phyloP scores from a whole-genome alignment of 805 yeast genomes.

The Wickerhamiella nectarea region DNA sequence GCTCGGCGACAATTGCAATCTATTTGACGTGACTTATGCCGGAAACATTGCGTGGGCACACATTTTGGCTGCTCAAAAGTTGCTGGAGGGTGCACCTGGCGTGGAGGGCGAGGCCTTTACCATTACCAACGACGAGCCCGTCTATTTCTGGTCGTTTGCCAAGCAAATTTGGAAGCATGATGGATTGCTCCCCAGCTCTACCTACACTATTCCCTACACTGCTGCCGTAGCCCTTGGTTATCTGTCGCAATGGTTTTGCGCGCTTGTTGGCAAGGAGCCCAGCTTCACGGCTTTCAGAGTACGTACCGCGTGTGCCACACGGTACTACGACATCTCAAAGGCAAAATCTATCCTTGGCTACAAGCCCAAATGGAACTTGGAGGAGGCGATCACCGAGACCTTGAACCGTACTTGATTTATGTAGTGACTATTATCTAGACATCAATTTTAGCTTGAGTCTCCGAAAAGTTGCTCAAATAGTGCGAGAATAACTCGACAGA shows the following conservation, averaged over 20 bases:
- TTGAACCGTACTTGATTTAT: background rate
- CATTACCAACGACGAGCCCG: slow-evolving; percentile 85
- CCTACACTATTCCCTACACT: slow-evolving; percentile 55
- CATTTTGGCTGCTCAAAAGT: slow-evolving; percentile 73
- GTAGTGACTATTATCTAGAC: background rate
- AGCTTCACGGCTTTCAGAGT: slow-evolving; percentile 95
- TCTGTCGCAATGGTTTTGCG: slow-evolving; percentile 60
- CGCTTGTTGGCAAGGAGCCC: slow-evolving; percentile 65
- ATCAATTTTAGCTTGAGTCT: slow-evolving; percentile 9
- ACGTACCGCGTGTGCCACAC: slow-evolving; percentile 75
- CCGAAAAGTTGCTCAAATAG: slow-evolving; percentile 32
- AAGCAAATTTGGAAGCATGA: slow-evolving; percentile 96
- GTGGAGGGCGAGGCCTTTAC: slow-evolving; percentile 83
- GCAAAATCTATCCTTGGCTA: slow-evolving; percentile 72
- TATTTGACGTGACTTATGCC: slow-evolving; percentile 96
- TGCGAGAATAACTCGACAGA: slow-evolving; percentile 48
- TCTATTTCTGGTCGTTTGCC: slow-evolving; percentile 94
- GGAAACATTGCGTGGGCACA: slow-evolving; percentile 97
- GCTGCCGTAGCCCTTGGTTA: slow-evolving; percentile 76
- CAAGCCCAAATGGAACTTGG: slow-evolving; percentile 64
- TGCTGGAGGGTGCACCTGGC: slow-evolving; percentile 30
- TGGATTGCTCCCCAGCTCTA: slow-evolving; percentile 61
- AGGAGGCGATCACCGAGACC: slow-evolving; percentile 36
- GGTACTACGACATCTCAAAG: slow-evolving; percentile 84
- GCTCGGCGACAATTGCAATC: slow-evolving; percentile 82